Conservation (phyloP, 805 yeast genomes). For the Sporopachydermia lactativora region DNA sequence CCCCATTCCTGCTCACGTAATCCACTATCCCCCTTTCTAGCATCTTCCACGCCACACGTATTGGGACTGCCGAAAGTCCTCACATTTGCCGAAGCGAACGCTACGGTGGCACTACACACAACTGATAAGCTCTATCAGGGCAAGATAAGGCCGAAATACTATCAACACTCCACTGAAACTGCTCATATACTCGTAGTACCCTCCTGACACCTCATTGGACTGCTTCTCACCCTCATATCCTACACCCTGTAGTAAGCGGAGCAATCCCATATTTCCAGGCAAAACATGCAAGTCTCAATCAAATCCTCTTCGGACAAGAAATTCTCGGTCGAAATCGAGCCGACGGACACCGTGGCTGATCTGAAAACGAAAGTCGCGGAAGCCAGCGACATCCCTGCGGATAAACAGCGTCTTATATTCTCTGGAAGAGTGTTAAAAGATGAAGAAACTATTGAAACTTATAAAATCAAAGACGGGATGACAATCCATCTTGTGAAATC, state of each 20-base stretch:
- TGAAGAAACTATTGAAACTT: conserved; percentile 52
- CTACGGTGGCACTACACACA: no score
- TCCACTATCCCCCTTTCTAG: conserved; percentile 1
- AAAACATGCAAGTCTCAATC: conserved; percentile 4
- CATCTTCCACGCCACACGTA: conserved; percentile 1
- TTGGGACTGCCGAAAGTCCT: no score
- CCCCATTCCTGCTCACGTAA: conserved; percentile 1
- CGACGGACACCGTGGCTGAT: conserved; percentile 44
- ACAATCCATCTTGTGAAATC: conserved; percentile 84
- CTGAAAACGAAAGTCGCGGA: conserved; percentile 53
- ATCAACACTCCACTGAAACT: no score
- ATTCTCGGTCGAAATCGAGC: conserved; percentile 45
- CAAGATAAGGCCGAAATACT: no score
- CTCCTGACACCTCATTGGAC: no score
- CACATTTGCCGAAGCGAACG: no score
- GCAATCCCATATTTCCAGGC: no score
- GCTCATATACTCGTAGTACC: no score
- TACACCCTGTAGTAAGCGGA: no score
- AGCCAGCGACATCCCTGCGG: conserved; percentile 52
- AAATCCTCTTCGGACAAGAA: conserved; percentile 58
- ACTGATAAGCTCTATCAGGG: no score
- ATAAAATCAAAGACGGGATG: conserved; percentile 77
- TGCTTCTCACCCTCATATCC: no score
- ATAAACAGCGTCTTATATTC: conserved; percentile 79
- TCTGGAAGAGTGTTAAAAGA: conserved; percentile 92